These are phyloP conservation scores for Populus alba DNA, from an alignment of 345 rosid genomes.

Conservation along the genomic window DNA sequence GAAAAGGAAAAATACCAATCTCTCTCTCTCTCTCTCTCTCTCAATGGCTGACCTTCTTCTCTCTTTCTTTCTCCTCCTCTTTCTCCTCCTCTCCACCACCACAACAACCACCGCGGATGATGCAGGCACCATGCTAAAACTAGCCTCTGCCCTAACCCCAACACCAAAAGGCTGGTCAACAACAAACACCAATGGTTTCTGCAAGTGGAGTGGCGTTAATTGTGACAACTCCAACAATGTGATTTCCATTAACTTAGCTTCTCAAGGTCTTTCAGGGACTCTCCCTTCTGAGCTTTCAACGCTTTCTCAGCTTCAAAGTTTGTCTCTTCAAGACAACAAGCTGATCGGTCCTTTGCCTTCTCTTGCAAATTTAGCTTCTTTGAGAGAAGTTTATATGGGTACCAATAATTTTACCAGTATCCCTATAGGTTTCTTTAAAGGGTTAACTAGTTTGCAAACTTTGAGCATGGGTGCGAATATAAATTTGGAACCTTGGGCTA, in stretches of 20 bases:
- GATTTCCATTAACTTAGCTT: conserved; percentile 38
- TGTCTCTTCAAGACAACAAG: conserved; percentile 47
- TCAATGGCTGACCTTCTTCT: background rate
- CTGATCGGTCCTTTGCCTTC: conserved; percentile 64
- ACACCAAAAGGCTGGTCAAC: conserved; percentile 60
- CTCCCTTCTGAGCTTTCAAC: conserved; percentile 50
- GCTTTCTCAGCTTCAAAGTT: conserved; percentile 46
- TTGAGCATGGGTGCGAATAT: conserved; percentile 41
- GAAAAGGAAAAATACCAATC: accelerated
- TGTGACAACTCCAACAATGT: conserved; percentile 52
- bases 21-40: background rate
- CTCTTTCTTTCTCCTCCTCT: conserved; percentile 7
- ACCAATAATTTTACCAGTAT: conserved; percentile 52
- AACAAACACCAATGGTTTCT: conserved; percentile 30
- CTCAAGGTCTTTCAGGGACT: conserved; percentile 39
- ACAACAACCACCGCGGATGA: conserved; percentile 50
- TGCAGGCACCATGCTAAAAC: conserved; percentile 37
- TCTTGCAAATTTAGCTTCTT: conserved; percentile 44
- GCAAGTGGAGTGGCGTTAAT: conserved; percentile 54
- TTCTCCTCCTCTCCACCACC: conserved; percentile 8
- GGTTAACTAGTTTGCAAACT: conserved; percentile 47
- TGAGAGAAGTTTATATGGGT: conserved; percentile 45
- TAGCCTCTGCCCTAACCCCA: conserved; percentile 46
- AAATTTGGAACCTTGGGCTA: conserved; percentile 45
- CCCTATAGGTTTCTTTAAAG: conserved; percentile 52